These are phyloP conservation scores for Apium graveolens DNA, from an alignment of 129 eudicot genomes.

Conservation along the genomic window DNA sequence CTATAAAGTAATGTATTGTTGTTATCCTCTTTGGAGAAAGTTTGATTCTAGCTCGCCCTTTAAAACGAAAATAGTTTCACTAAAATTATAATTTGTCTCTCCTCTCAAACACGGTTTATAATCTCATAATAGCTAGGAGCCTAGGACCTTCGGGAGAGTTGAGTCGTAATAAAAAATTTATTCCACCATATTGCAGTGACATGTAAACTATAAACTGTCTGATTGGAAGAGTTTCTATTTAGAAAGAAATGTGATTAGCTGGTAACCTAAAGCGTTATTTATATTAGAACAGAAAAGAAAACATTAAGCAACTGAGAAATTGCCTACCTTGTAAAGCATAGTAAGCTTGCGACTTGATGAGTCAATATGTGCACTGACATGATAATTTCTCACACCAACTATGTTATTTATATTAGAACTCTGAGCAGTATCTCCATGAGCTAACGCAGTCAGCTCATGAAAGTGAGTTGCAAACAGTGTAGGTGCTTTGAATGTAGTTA, in stretches of 20 bases:
- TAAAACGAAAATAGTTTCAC: background rate
- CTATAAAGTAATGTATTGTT: no score
- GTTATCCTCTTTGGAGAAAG: background rate
- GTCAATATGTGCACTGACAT: constrained; percentile 96
- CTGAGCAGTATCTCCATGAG: constrained; percentile 38
- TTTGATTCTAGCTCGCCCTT: background rate
- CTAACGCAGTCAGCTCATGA: constrained; percentile 97
- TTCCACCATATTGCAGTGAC: background rate
- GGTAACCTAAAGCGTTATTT: no score
- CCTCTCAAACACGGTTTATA: background rate
- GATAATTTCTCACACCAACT: constrained; percentile 72
- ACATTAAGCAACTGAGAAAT: background rate
- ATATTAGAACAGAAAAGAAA: no score
- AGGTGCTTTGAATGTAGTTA: constrained; percentile 43
- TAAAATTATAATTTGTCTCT: background rate
- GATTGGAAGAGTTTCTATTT: no score
- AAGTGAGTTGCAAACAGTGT: constrained; percentile 97
- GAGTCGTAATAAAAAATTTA: background rate
- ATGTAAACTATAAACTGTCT: no score
- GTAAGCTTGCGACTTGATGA: constrained; percentile 82
- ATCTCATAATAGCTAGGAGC: background rate
- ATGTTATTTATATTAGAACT: constrained; percentile 27
- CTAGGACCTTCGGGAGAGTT: background rate
- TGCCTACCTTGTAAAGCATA: constrained; percentile 90
- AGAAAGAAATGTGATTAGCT: no score